Percentiles rank a stretch among this genome's conserved stretches.
phyloP scores from a whole-genome alignment of 1,139 yeast genomes.

The Yamadazyma triangularis region DNA sequence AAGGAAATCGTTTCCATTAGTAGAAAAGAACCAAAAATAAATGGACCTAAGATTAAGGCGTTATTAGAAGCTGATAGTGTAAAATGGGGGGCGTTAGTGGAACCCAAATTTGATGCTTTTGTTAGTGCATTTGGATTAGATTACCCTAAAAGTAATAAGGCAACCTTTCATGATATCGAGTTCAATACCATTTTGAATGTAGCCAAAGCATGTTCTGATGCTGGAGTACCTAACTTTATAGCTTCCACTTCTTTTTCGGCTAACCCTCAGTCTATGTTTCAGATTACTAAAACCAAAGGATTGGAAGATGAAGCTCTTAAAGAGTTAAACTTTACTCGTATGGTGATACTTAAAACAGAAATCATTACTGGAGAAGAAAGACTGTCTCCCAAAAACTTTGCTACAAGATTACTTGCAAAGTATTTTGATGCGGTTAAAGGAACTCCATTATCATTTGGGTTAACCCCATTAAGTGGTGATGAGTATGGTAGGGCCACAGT shows the following conservation, averaged over 20 bases:
- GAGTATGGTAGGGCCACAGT: conserved; percentile 3
- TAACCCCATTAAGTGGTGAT: conserved; percentile 1
- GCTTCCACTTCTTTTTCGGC: conserved; percentile 61
- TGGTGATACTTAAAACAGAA: too few species aligned
- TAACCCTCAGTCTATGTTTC: conserved; percentile 41
- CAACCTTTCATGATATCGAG: conserved; percentile 62
- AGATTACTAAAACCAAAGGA: conserved; percentile 58
- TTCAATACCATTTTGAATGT: conserved; percentile 58
- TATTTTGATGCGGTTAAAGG: conserved; percentile 1
- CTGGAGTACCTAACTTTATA: conserved; percentile 60
- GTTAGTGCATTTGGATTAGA: conserved; percentile 53
- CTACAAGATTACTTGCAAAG: not conserved
- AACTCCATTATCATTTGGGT: conserved; percentile 1
- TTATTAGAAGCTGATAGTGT: conserved; percentile 31
- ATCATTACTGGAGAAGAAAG: too few species aligned
- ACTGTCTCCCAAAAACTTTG: conserved; percentile 19
- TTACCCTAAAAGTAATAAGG: conserved; percentile 2
- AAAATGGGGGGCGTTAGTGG: conserved; percentile 45
- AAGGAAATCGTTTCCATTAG: conserved; percentile 35
- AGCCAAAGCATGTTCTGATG: conserved; percentile 65
- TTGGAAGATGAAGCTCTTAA: conserved; percentile 60
- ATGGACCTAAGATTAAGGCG: conserved; percentile 17
- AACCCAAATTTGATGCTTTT: conserved; percentile 2
- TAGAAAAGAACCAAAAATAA: conserved; percentile 28
- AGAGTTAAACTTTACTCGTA: too few species aligned